A percentile compares a stretch with the other conserved stretches of the same genome.
phyloP scores from a whole-genome alignment of 768 basidiomycete genomes.

The Hortiboletus flavorubellus region DNA sequence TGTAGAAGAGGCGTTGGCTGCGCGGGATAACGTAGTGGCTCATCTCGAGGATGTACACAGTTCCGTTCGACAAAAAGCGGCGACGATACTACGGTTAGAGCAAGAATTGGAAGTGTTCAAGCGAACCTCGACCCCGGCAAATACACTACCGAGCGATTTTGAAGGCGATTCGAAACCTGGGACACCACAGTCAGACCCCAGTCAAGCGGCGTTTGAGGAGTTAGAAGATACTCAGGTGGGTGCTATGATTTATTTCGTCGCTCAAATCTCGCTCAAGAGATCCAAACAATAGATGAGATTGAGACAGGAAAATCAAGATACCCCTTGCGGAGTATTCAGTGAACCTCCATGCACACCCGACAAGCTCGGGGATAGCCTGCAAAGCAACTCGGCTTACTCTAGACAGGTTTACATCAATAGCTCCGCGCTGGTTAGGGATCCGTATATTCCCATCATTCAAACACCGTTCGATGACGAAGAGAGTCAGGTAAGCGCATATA shows the following conservation, averaged over 20 bases:
- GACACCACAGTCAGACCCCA: neutral
- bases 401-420: slow-evolving; percentile 13
- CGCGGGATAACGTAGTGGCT: slow-evolving; percentile 59
- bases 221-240: slow-evolving; percentile 4
- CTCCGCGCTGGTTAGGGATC: slow-evolving; percentile 6
- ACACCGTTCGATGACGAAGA: neutral
- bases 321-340: neutral
- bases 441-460: neutral
- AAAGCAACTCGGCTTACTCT: slow-evolving; percentile 28
- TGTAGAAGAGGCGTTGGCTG: slow-evolving; percentile 54
- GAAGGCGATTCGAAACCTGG: neutral
- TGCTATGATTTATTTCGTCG: neutral
- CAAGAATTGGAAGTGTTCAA: slow-evolving; percentile 35
- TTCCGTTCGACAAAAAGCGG: slow-evolving; percentile 59
- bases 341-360: slow-evolving; percentile 20
- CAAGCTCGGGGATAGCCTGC: slow-evolving; percentile 17
- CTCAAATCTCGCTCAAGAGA: neutral
- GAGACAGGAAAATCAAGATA: neutral
- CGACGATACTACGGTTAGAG: slow-evolving; percentile 47
- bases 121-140: slow-evolving; percentile 21
- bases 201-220: neutral
- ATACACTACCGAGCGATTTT: slow-evolving; percentile 3
- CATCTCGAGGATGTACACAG: slow-evolving; percentile 58
- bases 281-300: neutral
- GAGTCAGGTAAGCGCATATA: slow-evolving; percentile 22